Percentiles rank a stretch among this genome's conserved stretches.
These are phyloP conservation scores for Trichoderma arundinaceum DNA, from an alignment of 2,329 filamentous ascomycete genomes.

Conservation along the genomic window DNA sequence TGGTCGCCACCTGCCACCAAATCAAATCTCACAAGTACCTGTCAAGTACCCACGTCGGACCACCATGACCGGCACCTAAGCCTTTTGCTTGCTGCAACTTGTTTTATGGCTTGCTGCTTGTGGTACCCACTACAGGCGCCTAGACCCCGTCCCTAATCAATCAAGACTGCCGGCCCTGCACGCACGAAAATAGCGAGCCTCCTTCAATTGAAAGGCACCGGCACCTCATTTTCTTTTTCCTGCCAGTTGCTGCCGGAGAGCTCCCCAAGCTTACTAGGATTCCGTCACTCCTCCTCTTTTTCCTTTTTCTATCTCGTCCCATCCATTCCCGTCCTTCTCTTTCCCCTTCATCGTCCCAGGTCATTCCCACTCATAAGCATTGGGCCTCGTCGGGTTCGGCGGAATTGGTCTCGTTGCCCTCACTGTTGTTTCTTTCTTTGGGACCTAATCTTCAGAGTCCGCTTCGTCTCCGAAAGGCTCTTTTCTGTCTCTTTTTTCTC, in stretches of 20 bases:
- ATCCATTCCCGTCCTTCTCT: constrained; percentile 8
- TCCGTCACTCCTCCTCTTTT: constrained; percentile 26
- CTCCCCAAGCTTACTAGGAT: constrained; percentile 25
- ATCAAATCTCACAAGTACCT: constrained; percentile 13
- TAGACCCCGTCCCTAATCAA: constrained; percentile 25
- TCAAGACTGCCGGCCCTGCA: constrained; percentile 29
- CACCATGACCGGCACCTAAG: neutral
- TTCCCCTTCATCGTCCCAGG: neutral
- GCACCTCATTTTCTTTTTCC: constrained; percentile 27
- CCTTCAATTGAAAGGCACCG: constrained; percentile 28
- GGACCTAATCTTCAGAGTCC: neutral
- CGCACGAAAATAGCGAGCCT: constrained; percentile 30
- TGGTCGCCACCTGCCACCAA: neutral
- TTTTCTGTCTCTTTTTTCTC: neutral
- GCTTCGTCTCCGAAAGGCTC: neutral
- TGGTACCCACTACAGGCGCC: constrained; percentile 25
- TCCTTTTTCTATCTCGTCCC: constrained; percentile 21
- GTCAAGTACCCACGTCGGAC: constrained; percentile 16
- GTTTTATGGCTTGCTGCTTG: constrained; percentile 18
- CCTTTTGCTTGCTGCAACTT: neutral
- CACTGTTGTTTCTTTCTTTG: neutral
- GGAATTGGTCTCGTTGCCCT: constrained; percentile 9
- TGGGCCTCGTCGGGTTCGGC: constrained; percentile 22
- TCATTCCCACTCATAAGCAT: constrained; percentile 4
- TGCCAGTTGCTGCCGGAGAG: constrained; percentile 24